These are phyloP conservation scores for Auriculariales sp. DNA, from an alignment of 768 basidiomycete species.

Conservation along the genomic window DNA sequence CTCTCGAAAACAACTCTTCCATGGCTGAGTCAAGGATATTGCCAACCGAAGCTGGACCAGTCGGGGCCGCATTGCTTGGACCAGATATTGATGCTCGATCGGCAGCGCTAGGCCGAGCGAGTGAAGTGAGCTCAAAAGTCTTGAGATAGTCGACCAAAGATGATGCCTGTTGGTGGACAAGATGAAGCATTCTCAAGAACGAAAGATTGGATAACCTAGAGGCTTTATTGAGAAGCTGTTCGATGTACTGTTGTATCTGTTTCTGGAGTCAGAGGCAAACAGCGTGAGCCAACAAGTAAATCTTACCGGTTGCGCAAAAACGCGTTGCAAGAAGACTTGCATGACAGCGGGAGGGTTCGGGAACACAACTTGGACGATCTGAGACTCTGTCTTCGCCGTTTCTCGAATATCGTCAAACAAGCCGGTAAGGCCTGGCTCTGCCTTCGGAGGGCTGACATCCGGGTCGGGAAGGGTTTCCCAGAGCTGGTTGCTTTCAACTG, in stretches of 20 bases:
- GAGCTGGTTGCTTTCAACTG: slow-evolving; percentile 42
- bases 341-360: slow-evolving; percentile 92
- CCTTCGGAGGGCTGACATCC: slow-evolving; percentile 56
- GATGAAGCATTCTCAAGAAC: slow-evolving; percentile 79
- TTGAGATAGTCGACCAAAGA: slow-evolving; percentile 82
- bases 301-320: slow-evolving; percentile 91
- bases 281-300: not conserved
- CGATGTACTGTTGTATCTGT: slow-evolving; percentile 95
- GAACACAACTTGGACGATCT: slow-evolving; percentile 97
- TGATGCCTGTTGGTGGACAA: slow-evolving; percentile 70
- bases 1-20: slow-evolving; percentile 91
- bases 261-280: not conserved
- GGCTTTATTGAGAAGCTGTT: slow-evolving; percentile 68
- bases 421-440: slow-evolving; percentile 63
- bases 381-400: slow-evolving; percentile 89
- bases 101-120: slow-evolving; percentile 46
- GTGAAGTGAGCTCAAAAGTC: slow-evolving; percentile 67
- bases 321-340: slow-evolving; percentile 94
- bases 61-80: slow-evolving; percentile 4
- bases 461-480: slow-evolving; percentile 78
- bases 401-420: slow-evolving; percentile 76
- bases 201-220: slow-evolving; percentile 71
- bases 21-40: slow-evolving; percentile 89
- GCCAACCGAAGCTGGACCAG: slow-evolving; percentile 46
- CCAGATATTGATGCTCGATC: slow-evolving; percentile 27